These are phyloP conservation scores for Solanum neorickii DNA, from an alignment of 257 asterid genomes.

Conservation along the genomic window DNA sequence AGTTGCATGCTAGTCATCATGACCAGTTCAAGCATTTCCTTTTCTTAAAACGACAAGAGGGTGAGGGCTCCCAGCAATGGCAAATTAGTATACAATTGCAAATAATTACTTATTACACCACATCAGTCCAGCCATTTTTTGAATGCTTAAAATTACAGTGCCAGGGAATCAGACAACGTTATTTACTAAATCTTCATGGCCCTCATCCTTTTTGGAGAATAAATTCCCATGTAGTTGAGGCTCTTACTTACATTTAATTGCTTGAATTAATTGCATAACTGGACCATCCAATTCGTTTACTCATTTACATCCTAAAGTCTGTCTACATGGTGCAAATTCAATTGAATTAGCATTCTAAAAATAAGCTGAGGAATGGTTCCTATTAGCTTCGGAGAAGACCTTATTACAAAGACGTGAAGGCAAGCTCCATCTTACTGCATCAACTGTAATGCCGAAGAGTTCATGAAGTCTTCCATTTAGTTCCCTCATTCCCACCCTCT, in stretches of 20 bases:
- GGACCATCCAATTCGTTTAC: neutral
- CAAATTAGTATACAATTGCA: neutral
- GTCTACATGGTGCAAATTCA: neutral
- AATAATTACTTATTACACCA: neutral
- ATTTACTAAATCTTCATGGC: neutral
- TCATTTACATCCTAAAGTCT: neutral
- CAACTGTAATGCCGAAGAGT: neutral
- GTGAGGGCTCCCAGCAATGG: neutral
- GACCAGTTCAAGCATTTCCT: neutral
- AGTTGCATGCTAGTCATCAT: too few species aligned
- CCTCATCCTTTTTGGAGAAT: neutral
- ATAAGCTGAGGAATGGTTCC: neutral
- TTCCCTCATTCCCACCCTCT: neutral
- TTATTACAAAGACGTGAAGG: neutral
- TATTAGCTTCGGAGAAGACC: neutral
- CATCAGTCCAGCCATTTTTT: neutral
- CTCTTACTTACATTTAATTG: neutral
- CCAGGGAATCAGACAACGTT: neutral
- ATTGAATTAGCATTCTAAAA: neutral
- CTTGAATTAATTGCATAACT: neutral
- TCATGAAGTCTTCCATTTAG: neutral
- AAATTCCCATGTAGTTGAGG: neutral
- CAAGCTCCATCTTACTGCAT: neutral
- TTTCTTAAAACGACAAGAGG: neutral
- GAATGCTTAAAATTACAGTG: neutral